phyloP scores from a whole-genome alignment of 2,329 filamentous ascomycete genomes.

The Clarireedia sp. region DNA sequence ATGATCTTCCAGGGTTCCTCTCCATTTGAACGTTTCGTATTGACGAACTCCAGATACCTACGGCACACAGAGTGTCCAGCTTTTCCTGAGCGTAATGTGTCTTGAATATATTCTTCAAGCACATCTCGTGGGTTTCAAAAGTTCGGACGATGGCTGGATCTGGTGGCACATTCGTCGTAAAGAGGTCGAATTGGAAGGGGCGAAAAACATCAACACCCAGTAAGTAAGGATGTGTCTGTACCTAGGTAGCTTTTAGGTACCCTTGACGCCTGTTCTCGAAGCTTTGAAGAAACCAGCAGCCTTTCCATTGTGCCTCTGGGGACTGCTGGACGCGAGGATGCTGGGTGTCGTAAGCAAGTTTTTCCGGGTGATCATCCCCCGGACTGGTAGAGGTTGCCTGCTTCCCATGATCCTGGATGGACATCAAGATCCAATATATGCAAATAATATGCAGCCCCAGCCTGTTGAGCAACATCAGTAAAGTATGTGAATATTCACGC shows the following conservation, averaged over 20 bases:
- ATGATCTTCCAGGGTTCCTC: background rate
- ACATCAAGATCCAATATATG: conserved; percentile 26
- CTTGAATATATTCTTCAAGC: background rate
- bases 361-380: conserved; percentile 21
- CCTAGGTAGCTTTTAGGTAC: no score
- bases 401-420: conserved; percentile 16
- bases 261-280: background rate
- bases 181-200: background rate
- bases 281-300: no score
- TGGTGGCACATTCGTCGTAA: conserved; percentile 10
- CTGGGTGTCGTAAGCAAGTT: conserved; percentile 12
- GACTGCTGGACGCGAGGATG: background rate
- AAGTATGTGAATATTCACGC: background rate
- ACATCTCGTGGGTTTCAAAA: background rate
- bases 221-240: background rate
- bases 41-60: background rate
- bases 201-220: background rate
- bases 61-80: background rate
- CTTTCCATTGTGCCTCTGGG: background rate
- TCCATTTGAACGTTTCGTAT: background rate
- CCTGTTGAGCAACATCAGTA: conserved; percentile 15
- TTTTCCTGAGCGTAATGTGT: no score
- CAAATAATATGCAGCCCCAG: conserved; percentile 17
- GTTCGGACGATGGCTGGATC: conserved; percentile 12
- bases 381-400: conserved; percentile 15